Percentiles rank a stretch among this genome's conserved stretches.
These are phyloP conservation scores for Arthrobotrys pseudoclavata DNA, from an alignment of 2,329 filamentous ascomycete species.

Conservation along the genomic window DNA sequence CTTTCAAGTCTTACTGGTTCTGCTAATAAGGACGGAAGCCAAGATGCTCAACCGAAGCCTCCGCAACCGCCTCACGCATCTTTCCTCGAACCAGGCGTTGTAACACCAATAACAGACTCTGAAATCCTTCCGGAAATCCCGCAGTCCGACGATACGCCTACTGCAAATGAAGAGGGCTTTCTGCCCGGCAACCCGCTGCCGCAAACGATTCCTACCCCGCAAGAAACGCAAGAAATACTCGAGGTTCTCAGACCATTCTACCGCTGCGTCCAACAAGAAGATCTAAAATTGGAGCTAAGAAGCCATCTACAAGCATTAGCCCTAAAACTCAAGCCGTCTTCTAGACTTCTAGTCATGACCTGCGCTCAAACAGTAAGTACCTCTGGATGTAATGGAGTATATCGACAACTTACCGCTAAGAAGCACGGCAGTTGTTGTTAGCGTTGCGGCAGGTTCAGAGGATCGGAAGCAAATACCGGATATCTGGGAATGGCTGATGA, in stretches of 20 bases:
- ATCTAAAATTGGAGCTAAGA: conserved; percentile 34
- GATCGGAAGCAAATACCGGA: conserved; percentile 17
- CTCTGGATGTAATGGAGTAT: conserved; percentile 36
- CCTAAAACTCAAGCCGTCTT: neutral
- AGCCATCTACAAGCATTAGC: conserved; percentile 8
- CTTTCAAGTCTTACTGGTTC: neutral
- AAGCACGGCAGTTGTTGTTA: conserved; percentile 34
- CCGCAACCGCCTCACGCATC: neutral
- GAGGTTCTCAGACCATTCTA: conserved; percentile 44
- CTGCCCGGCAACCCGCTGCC: neutral
- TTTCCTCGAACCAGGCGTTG: neutral
- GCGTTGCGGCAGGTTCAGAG: conserved; percentile 29
- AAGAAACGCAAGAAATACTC: conserved; percentile 37
- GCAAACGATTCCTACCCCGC: neutral
- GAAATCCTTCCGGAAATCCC: neutral
- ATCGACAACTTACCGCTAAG: conserved; percentile 35
- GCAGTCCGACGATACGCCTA: neutral
- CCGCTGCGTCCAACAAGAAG: neutral
- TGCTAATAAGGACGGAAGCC: neutral
- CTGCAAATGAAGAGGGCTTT: neutral
- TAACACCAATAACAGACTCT: neutral
- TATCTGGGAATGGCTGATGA: conserved; percentile 27
- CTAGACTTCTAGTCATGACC: conserved; percentile 33
- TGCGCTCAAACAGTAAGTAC: conserved; percentile 35
- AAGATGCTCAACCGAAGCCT: neutral